Evolutionary conservation across 2,329 filamentous ascomycete species (phyloP).

Genomic region (Aschersonia sp.): DNA sequence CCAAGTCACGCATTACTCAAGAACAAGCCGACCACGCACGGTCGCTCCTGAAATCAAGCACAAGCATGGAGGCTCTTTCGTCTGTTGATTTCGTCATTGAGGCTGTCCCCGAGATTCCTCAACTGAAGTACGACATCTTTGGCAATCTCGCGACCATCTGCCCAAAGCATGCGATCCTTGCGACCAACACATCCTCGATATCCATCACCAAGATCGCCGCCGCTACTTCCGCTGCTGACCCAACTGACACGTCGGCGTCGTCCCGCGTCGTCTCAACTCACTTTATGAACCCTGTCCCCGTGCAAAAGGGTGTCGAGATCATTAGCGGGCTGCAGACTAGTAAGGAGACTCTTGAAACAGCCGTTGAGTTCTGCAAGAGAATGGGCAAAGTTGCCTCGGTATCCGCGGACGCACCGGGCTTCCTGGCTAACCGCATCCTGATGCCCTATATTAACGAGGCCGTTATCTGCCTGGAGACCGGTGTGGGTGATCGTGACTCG

Average conservation of each 20-base stretch:
- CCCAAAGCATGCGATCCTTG: conserved; percentile 73
- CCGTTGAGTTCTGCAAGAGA: conserved; percentile 70
- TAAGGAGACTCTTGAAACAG: conserved; percentile 63
- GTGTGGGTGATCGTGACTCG: conserved; percentile 74
- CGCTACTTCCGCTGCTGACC: conserved; percentile 63
- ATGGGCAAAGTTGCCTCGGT: conserved; percentile 90
- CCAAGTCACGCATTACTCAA: conserved; percentile 73
- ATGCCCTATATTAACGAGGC: conserved; percentile 99
- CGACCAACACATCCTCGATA: conserved; percentile 98
- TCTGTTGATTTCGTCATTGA: conserved; percentile 96
- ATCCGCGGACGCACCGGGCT: conserved; percentile 82
- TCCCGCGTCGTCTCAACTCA: conserved; percentile 90
- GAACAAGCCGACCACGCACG: conserved; percentile 64
- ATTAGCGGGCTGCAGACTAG: conserved; percentile 91
- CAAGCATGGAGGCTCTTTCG: conserved; percentile 61
- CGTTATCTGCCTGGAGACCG: conserved; percentile 87
- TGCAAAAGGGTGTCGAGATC: conserved; percentile 96
- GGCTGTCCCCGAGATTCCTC: conserved; percentile 83
- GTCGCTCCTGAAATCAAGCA: conserved; percentile 53
- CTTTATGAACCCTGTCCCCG: conserved; percentile 97
- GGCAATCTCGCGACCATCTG: conserved; percentile 67
- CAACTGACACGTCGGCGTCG: conserved; percentile 65
- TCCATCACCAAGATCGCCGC: conserved; percentile 94
- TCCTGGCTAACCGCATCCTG: conserved; percentile 88
- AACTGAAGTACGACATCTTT: conserved; percentile 83